These are phyloP conservation scores for Monosporozyma yasuniensis DNA, from an alignment of 805 yeast genomes.

Conservation along the genomic window DNA sequence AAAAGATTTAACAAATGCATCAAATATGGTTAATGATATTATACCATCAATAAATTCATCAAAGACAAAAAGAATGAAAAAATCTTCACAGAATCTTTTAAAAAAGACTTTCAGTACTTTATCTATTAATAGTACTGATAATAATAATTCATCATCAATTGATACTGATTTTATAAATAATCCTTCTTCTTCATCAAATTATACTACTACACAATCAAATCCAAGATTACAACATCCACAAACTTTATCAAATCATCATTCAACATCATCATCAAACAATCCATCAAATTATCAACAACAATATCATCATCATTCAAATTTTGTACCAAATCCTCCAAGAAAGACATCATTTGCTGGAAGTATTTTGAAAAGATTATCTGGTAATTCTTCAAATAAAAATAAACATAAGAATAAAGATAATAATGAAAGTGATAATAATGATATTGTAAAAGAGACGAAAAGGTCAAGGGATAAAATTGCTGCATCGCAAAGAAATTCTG, in stretches of 20 bases:
- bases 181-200: neutral
- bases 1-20: neutral
- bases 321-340: slow-evolving; percentile 10
- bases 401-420: slow-evolving; percentile 1
- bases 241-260: neutral
- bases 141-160: neutral
- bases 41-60: neutral
- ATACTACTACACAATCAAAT: neutral
- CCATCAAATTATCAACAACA: neutral
- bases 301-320: neutral
- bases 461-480: neutral
- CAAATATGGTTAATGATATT: neutral
- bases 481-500: neutral
- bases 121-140: slow-evolving; percentile 9
- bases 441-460: neutral
- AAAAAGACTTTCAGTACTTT: slow-evolving; percentile 21
- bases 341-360: slow-evolving; percentile 23
- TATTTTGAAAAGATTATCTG: slow-evolving; percentile 20
- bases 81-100: slow-evolving; percentile 1
- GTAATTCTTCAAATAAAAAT: neutral
- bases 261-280: neutral
- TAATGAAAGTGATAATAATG: neutral
- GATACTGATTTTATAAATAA: neutral
- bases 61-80: neutral
- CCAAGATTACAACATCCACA: neutral